Evolutionary conservation across 2,329 filamentous ascomycete genomes (phyloP).

Genomic region (Aspergillus calidoustus): DNA sequence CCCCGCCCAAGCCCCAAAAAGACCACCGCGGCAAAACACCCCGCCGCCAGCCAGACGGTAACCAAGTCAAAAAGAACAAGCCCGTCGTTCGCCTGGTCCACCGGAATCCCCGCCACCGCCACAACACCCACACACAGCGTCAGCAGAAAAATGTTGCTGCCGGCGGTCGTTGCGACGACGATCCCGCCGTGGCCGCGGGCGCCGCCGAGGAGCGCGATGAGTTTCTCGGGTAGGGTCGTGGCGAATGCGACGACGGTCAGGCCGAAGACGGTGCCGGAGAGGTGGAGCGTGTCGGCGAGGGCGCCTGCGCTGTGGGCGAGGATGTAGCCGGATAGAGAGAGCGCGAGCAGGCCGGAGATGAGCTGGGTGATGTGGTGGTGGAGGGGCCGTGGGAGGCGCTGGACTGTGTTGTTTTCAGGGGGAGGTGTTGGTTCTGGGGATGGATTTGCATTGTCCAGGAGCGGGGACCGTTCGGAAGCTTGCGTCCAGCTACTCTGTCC

Average conservation of each 20-base stretch:
- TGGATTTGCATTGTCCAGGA: not conserved
- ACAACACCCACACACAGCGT: conserved; percentile 52
- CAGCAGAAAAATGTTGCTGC: conserved; percentile 61
- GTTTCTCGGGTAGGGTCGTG: conserved; percentile 60
- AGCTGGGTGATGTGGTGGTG: conserved; percentile 50
- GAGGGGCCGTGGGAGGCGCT: conserved; percentile 29
- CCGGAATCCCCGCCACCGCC: conserved; percentile 15
- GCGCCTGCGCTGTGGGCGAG: conserved; percentile 51
- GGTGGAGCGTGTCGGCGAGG: conserved; percentile 46
- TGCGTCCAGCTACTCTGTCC: not conserved
- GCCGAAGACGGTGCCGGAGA: conserved; percentile 55
- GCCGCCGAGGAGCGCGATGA: conserved; percentile 56
- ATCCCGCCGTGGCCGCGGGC: conserved; percentile 54
- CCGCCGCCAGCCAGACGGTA: conserved; percentile 26
- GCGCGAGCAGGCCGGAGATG: conserved; percentile 48
- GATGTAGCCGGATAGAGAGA: conserved; percentile 55
- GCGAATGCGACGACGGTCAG: conserved; percentile 56
- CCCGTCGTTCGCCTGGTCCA: conserved; percentile 15
- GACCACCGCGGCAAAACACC: conserved; percentile 20
- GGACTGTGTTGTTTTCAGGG: not conserved
- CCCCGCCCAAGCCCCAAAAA: conserved; percentile 21
- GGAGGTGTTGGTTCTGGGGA: not conserved
- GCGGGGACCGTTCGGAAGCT: not conserved
- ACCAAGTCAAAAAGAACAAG: conserved; percentile 33
- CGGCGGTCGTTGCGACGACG: conserved; percentile 57